phyloP scores from a whole-genome alignment of 345 rosid species.

The Rhodomyrtus tomentosa region DNA sequence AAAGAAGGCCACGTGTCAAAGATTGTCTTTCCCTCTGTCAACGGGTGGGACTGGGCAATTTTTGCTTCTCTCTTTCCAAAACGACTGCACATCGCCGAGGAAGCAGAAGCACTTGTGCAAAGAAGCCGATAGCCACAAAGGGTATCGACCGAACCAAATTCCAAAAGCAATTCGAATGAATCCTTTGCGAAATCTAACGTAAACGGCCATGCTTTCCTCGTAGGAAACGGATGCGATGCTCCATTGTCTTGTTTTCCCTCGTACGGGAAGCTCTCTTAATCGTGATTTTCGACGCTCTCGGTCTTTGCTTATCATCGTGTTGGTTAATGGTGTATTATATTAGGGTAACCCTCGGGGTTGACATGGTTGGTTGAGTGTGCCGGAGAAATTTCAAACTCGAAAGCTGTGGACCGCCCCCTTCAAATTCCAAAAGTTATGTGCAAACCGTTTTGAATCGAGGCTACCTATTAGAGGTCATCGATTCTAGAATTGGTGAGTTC shows the following conservation, averaged over 20 bases:
- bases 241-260: background rate
- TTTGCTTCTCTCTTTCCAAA: background rate
- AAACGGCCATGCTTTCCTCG: background rate
- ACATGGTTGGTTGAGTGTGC: background rate
- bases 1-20: background rate
- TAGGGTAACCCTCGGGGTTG: background rate
- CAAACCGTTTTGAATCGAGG: background rate
- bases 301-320: background rate
- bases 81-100: background rate
- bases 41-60: background rate
- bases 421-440: background rate
- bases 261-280: background rate
- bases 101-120: background rate
- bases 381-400: background rate
- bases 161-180: background rate
- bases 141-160: background rate
- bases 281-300: background rate
- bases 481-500: too few relatives aligned
- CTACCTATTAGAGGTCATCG: rapidly evolving
- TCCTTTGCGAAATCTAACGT: background rate
- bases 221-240: background rate
- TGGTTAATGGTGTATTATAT: background rate
- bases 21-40: background rate
- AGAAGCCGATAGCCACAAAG: background rate
- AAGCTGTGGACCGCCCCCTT: too few relatives aligned